Evolutionary conservation across 1,284 basidiomycete genomes (phyloP).

Genomic region (Cutaneotrichosporon mucoides): DNA sequence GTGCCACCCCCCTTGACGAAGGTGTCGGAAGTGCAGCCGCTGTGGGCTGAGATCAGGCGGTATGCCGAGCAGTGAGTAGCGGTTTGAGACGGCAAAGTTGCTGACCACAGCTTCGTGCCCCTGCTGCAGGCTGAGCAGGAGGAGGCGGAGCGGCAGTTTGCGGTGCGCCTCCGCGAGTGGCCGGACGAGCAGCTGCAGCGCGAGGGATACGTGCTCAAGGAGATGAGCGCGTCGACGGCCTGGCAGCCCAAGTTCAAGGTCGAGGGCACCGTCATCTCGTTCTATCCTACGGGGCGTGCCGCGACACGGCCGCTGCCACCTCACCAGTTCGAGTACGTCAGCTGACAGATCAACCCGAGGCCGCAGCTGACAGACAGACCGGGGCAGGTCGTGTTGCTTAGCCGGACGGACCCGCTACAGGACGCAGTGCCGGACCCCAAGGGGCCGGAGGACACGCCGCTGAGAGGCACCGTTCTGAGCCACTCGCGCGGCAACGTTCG

Average conservation of each 20-base stretch:
- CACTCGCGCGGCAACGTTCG: conserved; percentile 53
- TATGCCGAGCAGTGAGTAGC: conserved; percentile 32
- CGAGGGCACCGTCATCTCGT: conserved; percentile 46
- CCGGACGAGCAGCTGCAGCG: conserved; percentile 56
- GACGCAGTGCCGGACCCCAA: conserved; percentile 11
- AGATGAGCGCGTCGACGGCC: conserved; percentile 51
- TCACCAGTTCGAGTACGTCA: conserved; percentile 22
- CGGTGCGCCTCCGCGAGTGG: conserved; percentile 64
- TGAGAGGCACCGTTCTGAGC: conserved; percentile 59
- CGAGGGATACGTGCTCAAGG: conserved; percentile 67
- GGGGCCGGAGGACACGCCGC: conserved; percentile 42
- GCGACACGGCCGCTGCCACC: conserved; percentile 43
- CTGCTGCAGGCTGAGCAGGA: conserved; percentile 63
- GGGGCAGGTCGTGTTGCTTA: conserved; percentile 63
- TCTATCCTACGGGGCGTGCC: conserved; percentile 59
- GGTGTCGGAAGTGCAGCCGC: conserved; percentile 47
- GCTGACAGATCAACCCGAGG: too few relatives aligned
- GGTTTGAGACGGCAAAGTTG: neutral
- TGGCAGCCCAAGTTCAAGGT: conserved; percentile 18
- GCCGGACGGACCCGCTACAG: conserved; percentile 57
- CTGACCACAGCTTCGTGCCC: conserved; percentile 57
- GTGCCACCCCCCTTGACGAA: conserved; percentile 44
- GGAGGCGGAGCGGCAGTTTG: conserved; percentile 57
- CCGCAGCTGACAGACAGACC: conserved; percentile 32
- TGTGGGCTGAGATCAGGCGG: conserved; percentile 51